phyloP scores from a whole-genome alignment of 768 basidiomycete genomes.

The Chiua virens region DNA sequence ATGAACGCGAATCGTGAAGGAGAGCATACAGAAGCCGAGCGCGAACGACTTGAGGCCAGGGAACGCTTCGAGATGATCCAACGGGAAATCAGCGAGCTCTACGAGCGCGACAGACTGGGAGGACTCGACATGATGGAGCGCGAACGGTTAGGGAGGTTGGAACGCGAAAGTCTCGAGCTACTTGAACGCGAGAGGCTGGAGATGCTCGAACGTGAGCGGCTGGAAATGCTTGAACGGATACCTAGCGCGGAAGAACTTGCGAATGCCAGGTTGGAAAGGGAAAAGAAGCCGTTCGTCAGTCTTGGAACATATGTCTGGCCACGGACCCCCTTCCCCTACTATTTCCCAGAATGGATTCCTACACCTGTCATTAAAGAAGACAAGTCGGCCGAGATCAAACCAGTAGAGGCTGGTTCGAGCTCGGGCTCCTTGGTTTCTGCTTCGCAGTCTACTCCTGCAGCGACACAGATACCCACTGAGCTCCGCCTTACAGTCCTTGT shows the following conservation, averaged over 20 bases:
- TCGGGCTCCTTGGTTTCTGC: conserved; percentile 28
- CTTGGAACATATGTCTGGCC: conserved; percentile 33
- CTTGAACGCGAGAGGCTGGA: conserved; percentile 31
- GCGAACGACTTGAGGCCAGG: conserved; percentile 24
- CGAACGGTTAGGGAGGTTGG: conserved; percentile 27
- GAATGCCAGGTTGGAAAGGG: conserved; percentile 29
- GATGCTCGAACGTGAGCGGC: conserved; percentile 30
- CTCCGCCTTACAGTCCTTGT: conserved; percentile 53
- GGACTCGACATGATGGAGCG: conserved; percentile 30
- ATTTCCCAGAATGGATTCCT: conserved; percentile 35
- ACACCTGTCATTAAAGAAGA: conserved; percentile 26
- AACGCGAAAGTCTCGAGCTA: conserved; percentile 30
- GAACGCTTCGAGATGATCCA: conserved; percentile 33
- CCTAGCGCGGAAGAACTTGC: conserved; percentile 35
- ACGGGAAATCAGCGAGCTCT: conserved; percentile 32
- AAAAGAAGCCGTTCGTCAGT: conserved; percentile 29
- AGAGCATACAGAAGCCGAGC: conserved; percentile 23
- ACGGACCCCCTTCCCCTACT: conserved; percentile 33
- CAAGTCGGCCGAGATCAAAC: conserved; percentile 19
- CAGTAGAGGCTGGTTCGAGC: conserved; percentile 23
- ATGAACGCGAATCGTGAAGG: conserved; percentile 18
- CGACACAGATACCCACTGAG: conserved; percentile 26
- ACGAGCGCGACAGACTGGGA: conserved; percentile 30
- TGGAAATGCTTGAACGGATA: conserved; percentile 32
- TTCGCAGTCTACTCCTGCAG: conserved; percentile 8